phyloP scores from a whole-genome alignment of 352 stramenopile genomes.

The Elongisporangium anandrum region DNA sequence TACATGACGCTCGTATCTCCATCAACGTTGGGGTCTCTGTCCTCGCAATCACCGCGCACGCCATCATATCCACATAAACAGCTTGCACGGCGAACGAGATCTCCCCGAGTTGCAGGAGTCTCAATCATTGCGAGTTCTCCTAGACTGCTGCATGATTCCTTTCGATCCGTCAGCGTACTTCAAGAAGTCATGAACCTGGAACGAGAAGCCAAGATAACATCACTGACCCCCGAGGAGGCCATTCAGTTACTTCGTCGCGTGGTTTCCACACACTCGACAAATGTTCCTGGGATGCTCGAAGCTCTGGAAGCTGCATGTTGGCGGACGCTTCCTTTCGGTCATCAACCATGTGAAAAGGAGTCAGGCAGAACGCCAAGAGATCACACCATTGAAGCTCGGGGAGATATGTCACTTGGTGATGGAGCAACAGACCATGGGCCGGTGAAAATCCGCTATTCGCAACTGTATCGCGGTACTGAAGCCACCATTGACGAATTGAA shows the following conservation, averaged over 20 bases:
- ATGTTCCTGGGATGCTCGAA: conserved; percentile 14
- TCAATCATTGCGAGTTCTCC: neutral
- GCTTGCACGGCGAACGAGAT: neutral
- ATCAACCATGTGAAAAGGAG: neutral
- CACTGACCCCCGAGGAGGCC: conserved; percentile 24
- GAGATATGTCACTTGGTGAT: neutral
- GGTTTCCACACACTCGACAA: conserved; percentile 1
- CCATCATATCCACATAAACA: neutral
- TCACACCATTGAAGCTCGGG: neutral
- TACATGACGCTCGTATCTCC: neutral
- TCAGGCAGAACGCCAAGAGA: too few relatives aligned
- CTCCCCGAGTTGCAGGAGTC: neutral
- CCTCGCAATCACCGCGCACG: neutral
- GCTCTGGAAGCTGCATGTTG: conserved; percentile 36
- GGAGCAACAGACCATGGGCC: conserved; percentile 1
- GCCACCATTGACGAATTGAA: conserved; percentile 19
- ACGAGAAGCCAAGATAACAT: neutral
- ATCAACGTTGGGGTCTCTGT: neutral
- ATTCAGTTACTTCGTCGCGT: conserved; percentile 19
- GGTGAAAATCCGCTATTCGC: conserved; percentile 20
- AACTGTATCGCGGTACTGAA: conserved; percentile 27
- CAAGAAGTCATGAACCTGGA: neutral
- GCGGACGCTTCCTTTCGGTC: conserved; percentile 8
- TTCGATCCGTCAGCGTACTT: neutral
- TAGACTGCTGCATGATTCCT: neutral